A percentile compares a stretch with the other conserved stretches of the same genome.
Evolutionary conservation across 495 filamentous ascomycete genomes (phyloP).

Genomic region (Xylaria flabelliformis): DNA sequence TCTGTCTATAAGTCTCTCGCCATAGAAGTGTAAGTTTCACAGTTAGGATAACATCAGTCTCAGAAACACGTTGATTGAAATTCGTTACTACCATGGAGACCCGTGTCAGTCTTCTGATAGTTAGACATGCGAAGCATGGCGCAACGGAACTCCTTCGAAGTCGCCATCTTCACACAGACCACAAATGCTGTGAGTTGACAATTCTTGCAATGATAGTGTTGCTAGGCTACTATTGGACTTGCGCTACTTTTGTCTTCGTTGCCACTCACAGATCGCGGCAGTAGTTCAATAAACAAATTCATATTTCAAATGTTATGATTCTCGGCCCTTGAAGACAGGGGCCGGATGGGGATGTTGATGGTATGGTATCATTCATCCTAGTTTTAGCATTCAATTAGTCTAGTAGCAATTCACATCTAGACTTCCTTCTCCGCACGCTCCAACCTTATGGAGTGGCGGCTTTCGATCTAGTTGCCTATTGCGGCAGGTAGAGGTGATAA

Average conservation of each 20-base stretch:
- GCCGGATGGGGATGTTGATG: not conserved
- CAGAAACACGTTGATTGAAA: too few species aligned
- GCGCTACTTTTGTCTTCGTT: not conserved
- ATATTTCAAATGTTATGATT: not conserved
- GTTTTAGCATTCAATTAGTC: slow-evolving; percentile 2
- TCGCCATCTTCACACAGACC: not conserved
- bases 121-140: not conserved
- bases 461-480: slow-evolving; percentile 23
- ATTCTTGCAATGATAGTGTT: not conserved
- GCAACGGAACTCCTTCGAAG: not conserved
- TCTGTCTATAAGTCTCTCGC: too few species aligned
- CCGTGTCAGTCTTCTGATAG: not conserved
- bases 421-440: slow-evolving; percentile 21
- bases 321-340: not conserved
- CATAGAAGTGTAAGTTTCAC: too few species aligned
- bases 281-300: not conserved
- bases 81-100: not conserved
- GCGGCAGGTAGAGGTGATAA: slow-evolving; percentile 23
- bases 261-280: too few species aligned
- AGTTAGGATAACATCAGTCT: too few species aligned
- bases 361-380: not conserved
- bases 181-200: not conserved
- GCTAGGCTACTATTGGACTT: not conserved
- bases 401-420: slow-evolving; percentile 1
- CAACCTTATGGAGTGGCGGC: slow-evolving; percentile 6